phyloP scores from a whole-genome alignment of 2,329 filamentous ascomycete species.

The Neonectria sp. region DNA sequence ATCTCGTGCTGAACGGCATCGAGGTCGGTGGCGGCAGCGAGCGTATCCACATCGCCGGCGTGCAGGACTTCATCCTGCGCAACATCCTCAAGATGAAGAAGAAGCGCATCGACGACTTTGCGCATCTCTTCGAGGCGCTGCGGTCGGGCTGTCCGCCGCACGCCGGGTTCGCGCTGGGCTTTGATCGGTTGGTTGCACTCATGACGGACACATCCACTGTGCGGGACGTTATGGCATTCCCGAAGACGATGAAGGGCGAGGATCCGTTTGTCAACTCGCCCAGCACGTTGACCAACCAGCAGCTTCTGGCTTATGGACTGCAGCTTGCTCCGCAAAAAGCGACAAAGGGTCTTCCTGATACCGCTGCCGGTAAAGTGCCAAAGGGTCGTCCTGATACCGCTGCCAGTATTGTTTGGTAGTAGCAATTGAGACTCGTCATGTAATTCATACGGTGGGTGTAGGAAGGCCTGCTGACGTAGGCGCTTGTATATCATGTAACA shows the following conservation, averaged over 20 bases:
- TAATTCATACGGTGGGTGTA: not conserved
- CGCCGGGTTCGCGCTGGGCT: conserved; percentile 92
- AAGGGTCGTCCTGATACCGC: too few relatives aligned
- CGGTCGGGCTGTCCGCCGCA: conserved; percentile 93
- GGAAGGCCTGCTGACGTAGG: not conserved
- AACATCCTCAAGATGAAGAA: conserved; percentile 86
- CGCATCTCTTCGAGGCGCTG: conserved; percentile 87
- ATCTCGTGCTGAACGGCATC: conserved; percentile 94
- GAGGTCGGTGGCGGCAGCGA: conserved; percentile 94
- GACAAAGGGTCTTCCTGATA: not conserved
- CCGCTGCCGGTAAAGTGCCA: not conserved
- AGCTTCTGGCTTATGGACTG: conserved; percentile 65
- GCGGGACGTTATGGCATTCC: conserved; percentile 95
- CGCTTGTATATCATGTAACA: conserved; percentile 35
- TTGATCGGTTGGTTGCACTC: conserved; percentile 87
- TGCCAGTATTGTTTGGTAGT: not conserved
- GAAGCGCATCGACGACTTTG: conserved; percentile 83
- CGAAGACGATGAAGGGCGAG: conserved; percentile 92
- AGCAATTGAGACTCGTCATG: conserved; percentile 26
- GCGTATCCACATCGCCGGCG: conserved; percentile 86
- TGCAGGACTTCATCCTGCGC: conserved; percentile 89
- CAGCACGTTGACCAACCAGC: conserved; percentile 73
- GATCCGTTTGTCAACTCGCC: conserved; percentile 88
- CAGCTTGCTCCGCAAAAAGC: conserved; percentile 38
- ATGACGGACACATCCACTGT: conserved; percentile 84